These are phyloP conservation scores for Cladophialophora chaetospira DNA, from an alignment of 2,329 filamentous ascomycete genomes.

Conservation along the genomic window DNA sequence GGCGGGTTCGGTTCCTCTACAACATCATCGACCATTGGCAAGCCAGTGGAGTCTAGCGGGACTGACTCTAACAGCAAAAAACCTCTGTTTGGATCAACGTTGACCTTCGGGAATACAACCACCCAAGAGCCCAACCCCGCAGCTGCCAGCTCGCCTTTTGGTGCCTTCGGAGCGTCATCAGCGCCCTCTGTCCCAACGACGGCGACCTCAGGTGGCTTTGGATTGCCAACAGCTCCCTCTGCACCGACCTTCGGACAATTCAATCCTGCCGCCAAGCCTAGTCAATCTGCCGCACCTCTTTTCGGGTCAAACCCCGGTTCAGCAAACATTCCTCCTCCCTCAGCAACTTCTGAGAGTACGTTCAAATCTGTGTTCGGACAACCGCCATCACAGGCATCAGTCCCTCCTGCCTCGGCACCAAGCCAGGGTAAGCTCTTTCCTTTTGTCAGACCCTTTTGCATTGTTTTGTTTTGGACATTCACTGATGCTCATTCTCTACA, in stretches of 20 bases:
- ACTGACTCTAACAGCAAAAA: background rate
- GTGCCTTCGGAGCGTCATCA: background rate
- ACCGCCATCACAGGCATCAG: background rate
- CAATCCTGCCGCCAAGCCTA: background rate
- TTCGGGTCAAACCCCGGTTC: background rate
- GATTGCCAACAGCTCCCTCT: background rate
- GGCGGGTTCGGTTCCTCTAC: constrained; percentile 1
- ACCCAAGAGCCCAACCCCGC: background rate
- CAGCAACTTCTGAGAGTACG: background rate
- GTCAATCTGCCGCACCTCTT: background rate
- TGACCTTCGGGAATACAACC: background rate
- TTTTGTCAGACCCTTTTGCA: background rate
- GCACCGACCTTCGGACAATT: background rate
- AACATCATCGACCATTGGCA: constrained; percentile 3
- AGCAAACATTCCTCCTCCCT: background rate
- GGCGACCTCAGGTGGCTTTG: background rate
- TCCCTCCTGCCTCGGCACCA: background rate
- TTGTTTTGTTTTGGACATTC: background rate
- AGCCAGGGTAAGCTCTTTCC: constrained; percentile 7
- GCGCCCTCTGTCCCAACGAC: background rate
- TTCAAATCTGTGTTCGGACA: background rate
- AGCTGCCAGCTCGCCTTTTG: background rate
- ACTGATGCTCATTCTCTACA: background rate
- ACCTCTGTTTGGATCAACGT: background rate
- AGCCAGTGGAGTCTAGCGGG: background rate